phyloP scores from a whole-genome alignment of 139 green algal species.

The Picochlorum sp. region DNA sequence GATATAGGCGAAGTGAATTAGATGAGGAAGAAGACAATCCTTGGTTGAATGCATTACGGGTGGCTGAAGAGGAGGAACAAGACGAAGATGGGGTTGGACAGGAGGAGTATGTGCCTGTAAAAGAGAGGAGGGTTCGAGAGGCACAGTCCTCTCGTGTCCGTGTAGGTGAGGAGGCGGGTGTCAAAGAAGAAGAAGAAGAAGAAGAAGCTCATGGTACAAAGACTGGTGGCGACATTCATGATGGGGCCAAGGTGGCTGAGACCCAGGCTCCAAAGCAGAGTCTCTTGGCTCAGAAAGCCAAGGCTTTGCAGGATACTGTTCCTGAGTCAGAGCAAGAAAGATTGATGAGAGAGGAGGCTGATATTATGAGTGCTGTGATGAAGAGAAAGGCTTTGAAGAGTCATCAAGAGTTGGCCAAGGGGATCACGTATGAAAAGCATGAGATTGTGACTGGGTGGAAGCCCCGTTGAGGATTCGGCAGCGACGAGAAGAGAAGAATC shows the following conservation, averaged over 20 bases:
- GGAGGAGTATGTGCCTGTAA: conserved; percentile 83
- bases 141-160: conserved; percentile 38
- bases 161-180: conserved; percentile 25
- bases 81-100: conserved; percentile 31
- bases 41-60: conserved; percentile 17
- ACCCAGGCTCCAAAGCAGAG: conserved; percentile 41
- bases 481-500: conserved; percentile 51
- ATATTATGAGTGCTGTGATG: conserved; percentile 81
- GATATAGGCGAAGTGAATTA: conserved; percentile 52
- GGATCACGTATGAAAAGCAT: conserved; percentile 57
- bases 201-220: not conserved
- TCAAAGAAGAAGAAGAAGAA: not conserved
- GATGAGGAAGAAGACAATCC: conserved; percentile 51
- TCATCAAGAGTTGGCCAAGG: conserved; percentile 86
- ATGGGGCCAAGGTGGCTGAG: not conserved
- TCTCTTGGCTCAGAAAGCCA: conserved; percentile 53
- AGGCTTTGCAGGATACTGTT: conserved; percentile 40
- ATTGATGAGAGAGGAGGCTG: conserved; percentile 67
- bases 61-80: too few species aligned
- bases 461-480: conserved; percentile 66
- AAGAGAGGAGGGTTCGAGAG: conserved; percentile 68
- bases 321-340: conserved; percentile 61
- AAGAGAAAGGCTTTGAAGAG: conserved; percentile 83
- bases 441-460: conserved; percentile 87
- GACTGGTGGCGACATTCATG: not conserved